Evolutionary conservation across 345 rosid genomes (phyloP).

Genomic region (Ceriops decandra): DNA sequence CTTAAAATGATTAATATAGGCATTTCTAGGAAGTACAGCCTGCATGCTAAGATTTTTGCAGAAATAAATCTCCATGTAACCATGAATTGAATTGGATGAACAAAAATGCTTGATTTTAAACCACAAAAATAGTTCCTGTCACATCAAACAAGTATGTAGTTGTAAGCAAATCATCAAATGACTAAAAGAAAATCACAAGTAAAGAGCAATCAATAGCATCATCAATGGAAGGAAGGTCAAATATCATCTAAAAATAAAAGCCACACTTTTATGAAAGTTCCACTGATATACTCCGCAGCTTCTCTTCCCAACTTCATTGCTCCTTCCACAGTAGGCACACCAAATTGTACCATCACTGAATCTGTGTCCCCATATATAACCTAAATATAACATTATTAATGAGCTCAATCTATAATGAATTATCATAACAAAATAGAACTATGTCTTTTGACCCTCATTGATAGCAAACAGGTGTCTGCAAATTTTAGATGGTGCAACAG

Average conservation of each 20-base stretch:
- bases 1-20: too few species aligned
- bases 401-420: not conserved
- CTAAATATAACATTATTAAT: conserved; percentile 32
- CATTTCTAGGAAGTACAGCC: too few species aligned
- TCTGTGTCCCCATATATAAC: conserved; percentile 98
- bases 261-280: conserved; percentile 73
- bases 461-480: not conserved
- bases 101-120: too few species aligned
- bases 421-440: not conserved
- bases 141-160: too few species aligned
- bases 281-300: conserved; percentile 87
- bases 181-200: too few species aligned
- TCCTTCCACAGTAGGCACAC: conserved; percentile 65
- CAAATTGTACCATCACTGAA: conserved; percentile 99
- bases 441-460: conserved; percentile 7
- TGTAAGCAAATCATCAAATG: too few species aligned
- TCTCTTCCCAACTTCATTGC: conserved; percentile 93
- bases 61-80: too few species aligned
- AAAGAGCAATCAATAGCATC: too few species aligned
- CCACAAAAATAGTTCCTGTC: too few species aligned
- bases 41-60: too few species aligned
- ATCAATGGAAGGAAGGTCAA: not conserved
- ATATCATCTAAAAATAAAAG: conserved; percentile 1
- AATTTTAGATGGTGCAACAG: not conserved
- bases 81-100: too few species aligned